Evolutionary conservation across 345 rosid species (phyloP).

Genomic region (Populus ilicifolia): DNA sequence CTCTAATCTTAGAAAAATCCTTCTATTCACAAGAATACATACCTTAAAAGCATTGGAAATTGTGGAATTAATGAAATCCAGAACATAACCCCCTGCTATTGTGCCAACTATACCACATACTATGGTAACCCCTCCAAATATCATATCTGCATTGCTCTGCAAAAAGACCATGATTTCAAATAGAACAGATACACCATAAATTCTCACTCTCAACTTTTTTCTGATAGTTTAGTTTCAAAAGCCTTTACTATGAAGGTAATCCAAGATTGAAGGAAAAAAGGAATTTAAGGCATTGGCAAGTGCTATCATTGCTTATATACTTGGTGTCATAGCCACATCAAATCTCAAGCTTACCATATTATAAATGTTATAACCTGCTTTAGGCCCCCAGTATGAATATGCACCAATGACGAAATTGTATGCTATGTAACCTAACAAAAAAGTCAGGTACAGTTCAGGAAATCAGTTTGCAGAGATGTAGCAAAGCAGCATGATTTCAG

Average conservation of each 20-base stretch:
- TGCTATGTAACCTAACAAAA: constrained; percentile 63
- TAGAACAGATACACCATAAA: neutral
- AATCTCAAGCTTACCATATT: constrained; percentile 56
- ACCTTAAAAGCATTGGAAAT: constrained; percentile 96
- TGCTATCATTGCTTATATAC: neutral
- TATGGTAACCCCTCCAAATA: constrained; percentile 87
- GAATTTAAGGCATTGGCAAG: neutral
- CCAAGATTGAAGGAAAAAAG: neutral
- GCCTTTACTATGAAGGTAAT: neutral
- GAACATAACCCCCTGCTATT: constrained; percentile 63
- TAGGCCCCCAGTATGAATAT: constrained; percentile 97
- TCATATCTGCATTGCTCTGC: constrained; percentile 79
- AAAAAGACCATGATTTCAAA: constrained; percentile 12
- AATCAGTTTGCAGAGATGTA: neutral
- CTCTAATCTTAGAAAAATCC: neutral
- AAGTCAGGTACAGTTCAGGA: constrained; percentile 4
- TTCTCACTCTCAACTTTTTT: neutral
- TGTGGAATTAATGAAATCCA: constrained; percentile 66
- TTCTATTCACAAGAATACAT: constrained; percentile 12
- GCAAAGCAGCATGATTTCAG: neutral
- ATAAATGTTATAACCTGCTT: constrained; percentile 83
- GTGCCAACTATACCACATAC: constrained; percentile 83
- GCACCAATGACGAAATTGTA: constrained; percentile 95
- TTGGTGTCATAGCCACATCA: neutral
- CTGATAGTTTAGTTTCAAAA: constrained; percentile 4